Percentiles rank a stretch among this genome's conserved stretches.
These are phyloP conservation scores for Trametopsis cervina DNA, from an alignment of 768 basidiomycete species.

Conservation along the genomic window DNA sequence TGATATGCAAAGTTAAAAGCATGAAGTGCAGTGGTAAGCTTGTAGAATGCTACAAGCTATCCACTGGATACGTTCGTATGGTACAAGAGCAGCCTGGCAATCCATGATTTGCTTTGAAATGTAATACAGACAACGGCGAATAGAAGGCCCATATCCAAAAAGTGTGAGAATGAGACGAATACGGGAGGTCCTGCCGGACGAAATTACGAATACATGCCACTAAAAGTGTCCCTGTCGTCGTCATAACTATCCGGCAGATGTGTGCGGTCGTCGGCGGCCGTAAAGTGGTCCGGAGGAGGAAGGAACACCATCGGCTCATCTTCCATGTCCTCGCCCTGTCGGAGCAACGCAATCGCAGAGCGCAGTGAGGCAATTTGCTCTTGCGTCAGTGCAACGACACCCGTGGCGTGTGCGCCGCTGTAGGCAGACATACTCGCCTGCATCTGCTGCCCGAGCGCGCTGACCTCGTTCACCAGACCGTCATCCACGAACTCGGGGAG, in stretches of 20 bases:
- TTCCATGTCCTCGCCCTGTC: conserved; percentile 5
- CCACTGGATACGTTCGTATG: too few species aligned
- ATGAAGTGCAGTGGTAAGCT: too few species aligned
- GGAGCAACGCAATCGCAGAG: conserved; percentile 8
- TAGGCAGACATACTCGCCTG: too few species aligned
- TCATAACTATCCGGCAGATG: not conserved
- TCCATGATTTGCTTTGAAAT: too few species aligned
- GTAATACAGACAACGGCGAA: too few species aligned
- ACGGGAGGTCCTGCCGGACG: too few species aligned
- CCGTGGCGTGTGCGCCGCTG: conserved; percentile 3
- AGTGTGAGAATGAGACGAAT: too few species aligned
- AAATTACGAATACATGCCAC: conserved; percentile 18
- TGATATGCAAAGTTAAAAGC: too few species aligned
- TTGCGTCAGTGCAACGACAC: conserved; percentile 5
- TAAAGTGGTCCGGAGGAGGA: not conserved
- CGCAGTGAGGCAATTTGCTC: conserved; percentile 8
- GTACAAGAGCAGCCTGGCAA: too few species aligned
- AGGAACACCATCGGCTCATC: not conserved
- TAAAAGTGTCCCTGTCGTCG: conserved; percentile 13
- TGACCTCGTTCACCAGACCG: not conserved
- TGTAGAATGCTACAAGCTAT: too few species aligned
- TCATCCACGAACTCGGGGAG: not conserved
- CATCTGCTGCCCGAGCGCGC: not conserved
- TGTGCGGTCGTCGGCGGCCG: not conserved
- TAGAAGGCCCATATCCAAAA: too few species aligned